Percentiles rank a stretch among this genome's conserved stretches.
phyloP scores from a whole-genome alignment of 2,329 filamentous ascomycete genomes.

The Pseudocercospora musae region DNA sequence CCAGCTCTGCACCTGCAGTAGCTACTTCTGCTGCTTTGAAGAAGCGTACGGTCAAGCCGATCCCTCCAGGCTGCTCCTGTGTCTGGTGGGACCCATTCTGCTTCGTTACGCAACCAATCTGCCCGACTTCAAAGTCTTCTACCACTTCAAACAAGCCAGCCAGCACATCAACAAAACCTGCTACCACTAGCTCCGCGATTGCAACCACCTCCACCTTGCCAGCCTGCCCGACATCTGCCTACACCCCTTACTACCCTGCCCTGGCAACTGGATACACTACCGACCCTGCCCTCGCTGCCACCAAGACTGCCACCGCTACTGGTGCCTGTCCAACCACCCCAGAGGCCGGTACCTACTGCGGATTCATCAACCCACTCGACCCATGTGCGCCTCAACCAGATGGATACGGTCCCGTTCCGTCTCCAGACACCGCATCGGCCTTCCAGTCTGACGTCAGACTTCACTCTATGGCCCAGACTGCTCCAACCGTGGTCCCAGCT shows the following conservation, averaged over 20 bases:
- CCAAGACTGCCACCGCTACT: conserved; percentile 25
- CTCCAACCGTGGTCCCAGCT: conserved; percentile 23
- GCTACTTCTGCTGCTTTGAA: not conserved
- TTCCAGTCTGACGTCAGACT: conserved; percentile 25
- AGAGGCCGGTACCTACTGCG: conserved; percentile 37
- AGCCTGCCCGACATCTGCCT: conserved; percentile 1
- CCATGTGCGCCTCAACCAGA: conserved; percentile 39
- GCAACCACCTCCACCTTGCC: conserved; percentile 10
- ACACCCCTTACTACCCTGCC: conserved; percentile 27
- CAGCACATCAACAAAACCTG: not conserved
- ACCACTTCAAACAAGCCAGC: not conserved
- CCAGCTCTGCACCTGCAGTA: not conserved
- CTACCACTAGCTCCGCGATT: not conserved
- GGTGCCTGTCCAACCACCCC: conserved; percentile 31
- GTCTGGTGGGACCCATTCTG: conserved; percentile 1
- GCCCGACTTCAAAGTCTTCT: conserved; percentile 15
- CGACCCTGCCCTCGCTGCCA: conserved; percentile 23
- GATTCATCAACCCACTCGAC: conserved; percentile 40
- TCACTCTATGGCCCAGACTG: conserved; percentile 18
- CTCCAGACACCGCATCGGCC: conserved; percentile 25
- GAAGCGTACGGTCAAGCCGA: not conserved
- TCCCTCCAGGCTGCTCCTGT: not conserved
- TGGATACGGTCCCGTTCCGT: conserved; percentile 34
- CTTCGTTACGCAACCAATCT: not conserved
- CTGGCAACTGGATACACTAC: conserved; percentile 27